Percentiles rank a stretch among this genome's conserved stretches.
phyloP scores from a whole-genome alignment of 257 asterid genomes.

The Solanum piurae region DNA sequence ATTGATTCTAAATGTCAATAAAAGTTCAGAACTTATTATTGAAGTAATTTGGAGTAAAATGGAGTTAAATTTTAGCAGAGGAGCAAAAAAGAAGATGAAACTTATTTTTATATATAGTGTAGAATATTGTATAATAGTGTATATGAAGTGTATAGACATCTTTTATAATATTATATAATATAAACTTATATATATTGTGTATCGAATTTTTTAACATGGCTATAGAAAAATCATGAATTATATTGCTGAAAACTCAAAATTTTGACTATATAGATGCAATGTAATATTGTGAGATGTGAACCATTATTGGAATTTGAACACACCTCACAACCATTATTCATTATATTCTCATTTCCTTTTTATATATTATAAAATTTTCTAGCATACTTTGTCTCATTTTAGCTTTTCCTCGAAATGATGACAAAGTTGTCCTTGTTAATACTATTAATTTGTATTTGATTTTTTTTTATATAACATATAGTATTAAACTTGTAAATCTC shows the following conservation, averaged over 20 bases:
- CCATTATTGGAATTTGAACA: background rate
- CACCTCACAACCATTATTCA: background rate
- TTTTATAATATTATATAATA: no score
- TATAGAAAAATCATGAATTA: no score
- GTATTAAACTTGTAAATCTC: background rate
- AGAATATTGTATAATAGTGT: no score
- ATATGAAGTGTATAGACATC: no score
- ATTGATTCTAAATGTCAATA: no score
- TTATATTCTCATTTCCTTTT: background rate
- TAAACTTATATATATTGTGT: no score
- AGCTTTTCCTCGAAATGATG: background rate
- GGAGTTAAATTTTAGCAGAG: no score
- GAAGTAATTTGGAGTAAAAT: no score
- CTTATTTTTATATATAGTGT: no score
- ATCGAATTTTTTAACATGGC: background rate
- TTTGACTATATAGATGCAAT: background rate
- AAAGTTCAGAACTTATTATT: no score
- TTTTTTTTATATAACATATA: background rate
- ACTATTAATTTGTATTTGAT: background rate
- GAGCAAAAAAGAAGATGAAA: no score
- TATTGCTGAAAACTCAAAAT: background rate
- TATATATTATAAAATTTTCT: background rate
- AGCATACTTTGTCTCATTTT: background rate
- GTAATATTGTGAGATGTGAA: background rate
- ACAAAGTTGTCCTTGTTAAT: slow-evolving; percentile 7